phyloP scores from a whole-genome alignment of 805 yeast species.

The Priceomyces melissophilus region DNA sequence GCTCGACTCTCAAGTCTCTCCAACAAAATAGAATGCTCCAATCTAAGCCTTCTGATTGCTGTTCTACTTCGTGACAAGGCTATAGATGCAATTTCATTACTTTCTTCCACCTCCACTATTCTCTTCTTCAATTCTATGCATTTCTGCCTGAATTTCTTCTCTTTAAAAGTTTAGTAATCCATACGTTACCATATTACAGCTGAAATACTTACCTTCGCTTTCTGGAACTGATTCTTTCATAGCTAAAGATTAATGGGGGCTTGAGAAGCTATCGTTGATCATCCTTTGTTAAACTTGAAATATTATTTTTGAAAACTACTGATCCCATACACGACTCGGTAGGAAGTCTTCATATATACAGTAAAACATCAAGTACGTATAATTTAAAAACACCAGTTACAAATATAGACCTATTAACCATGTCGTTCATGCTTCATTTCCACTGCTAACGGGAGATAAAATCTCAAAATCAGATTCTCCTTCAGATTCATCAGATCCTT shows the following conservation, averaged over 20 bases:
- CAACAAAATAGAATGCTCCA: slow-evolving; percentile 77
- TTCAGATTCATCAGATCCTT: slow-evolving; percentile 24
- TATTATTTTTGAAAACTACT: not conserved
- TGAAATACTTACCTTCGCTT: slow-evolving; percentile 35
- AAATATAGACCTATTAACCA: not conserved
- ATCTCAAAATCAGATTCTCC: slow-evolving; percentile 36
- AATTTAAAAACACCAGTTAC: not conserved
- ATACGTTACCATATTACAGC: not conserved
- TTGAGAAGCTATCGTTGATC: not conserved
- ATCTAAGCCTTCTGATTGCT: slow-evolving; percentile 70
- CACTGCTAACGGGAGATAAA: slow-evolving; percentile 23
- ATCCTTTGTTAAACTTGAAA: too few species aligned
- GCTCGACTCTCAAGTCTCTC: slow-evolving; percentile 72
- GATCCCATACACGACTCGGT: not conserved
- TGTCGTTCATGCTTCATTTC: not conserved
- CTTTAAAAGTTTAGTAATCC: slow-evolving; percentile 14
- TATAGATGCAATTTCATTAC: slow-evolving; percentile 71
- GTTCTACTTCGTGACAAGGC: slow-evolving; percentile 75
- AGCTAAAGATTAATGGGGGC: not conserved
- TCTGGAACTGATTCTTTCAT: slow-evolving; percentile 31
- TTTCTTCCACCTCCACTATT: slow-evolving; percentile 68
- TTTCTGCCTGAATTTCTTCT: slow-evolving; percentile 52
- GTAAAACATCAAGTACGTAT: not conserved
- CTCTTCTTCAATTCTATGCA: slow-evolving; percentile 69
- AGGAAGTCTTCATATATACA: not conserved